These are phyloP conservation scores for Daldinia concentrica DNA, from an alignment of 495 filamentous ascomycete species.

Conservation along the genomic window DNA sequence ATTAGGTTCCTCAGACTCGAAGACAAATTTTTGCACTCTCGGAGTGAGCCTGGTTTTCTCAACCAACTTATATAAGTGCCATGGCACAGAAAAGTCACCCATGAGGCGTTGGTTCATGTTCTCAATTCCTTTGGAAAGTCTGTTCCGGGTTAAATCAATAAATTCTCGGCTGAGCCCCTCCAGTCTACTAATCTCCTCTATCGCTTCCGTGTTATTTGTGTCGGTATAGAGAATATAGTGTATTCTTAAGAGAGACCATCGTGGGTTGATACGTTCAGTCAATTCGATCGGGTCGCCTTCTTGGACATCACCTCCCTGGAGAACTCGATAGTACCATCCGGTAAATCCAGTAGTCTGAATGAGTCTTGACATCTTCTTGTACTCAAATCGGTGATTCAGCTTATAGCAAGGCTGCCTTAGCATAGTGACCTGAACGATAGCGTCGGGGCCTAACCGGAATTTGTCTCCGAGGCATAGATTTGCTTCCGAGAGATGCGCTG, in stretches of 20 bases:
- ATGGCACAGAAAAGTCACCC: conserved; percentile 37
- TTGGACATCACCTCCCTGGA: conserved; percentile 50
- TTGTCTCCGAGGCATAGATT: conserved; percentile 60
- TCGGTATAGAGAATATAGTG: conserved; percentile 54
- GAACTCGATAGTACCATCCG: conserved; percentile 58
- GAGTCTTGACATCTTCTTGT: conserved; percentile 52
- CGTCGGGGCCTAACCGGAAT: conserved; percentile 46
- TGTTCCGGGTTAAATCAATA: conserved; percentile 28
- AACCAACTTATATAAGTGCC: conserved; percentile 39
- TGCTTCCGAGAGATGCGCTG: conserved; percentile 48
- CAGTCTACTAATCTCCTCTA: conserved; percentile 49
- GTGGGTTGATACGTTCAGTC: conserved; percentile 51
- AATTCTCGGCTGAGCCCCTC: conserved; percentile 50
- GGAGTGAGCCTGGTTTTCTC: conserved; percentile 37
- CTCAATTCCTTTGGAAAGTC: conserved; percentile 39
- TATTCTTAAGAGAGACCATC: conserved; percentile 54
- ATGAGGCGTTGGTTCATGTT: conserved; percentile 37
- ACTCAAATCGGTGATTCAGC: conserved; percentile 51
- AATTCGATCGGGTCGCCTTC: conserved; percentile 50
- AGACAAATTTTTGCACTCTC: conserved; percentile 41
- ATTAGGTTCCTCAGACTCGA: conserved; percentile 27
- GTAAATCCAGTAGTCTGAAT: conserved; percentile 53
- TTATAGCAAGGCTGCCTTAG: conserved; percentile 55
- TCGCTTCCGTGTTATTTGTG: conserved; percentile 46
- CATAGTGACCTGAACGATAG: conserved; percentile 49